Evolutionary conservation across 176 grass and related monocot genomes (phyloP), one percentile per base, ranked within the genome.

Genomic region (Phoenix dactylifera): DNA sequence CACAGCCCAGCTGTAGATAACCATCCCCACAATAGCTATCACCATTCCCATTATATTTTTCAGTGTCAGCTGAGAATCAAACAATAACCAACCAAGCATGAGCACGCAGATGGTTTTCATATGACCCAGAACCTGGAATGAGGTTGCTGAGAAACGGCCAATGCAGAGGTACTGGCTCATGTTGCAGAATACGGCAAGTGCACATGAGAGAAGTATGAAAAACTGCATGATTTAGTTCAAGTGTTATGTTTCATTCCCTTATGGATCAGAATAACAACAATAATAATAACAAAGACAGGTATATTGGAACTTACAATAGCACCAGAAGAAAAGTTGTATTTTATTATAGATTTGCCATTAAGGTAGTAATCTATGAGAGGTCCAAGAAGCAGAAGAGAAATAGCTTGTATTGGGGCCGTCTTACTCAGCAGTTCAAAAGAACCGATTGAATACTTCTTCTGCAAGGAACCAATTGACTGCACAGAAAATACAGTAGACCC

Each of bases 401-500:
- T 25, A 17, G 63, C 63, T 24, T 65, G 63, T 10, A 65, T 65
- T 28, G 63, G 63, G 24, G 63, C 63, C 17, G 63, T 65, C 51
- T 65, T 65, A 18, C 49, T 65, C 51, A 65, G 63, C 50, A 65
- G 63, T 22, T 65, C 63, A 65, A 65, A 65, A 28, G 63, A 65
- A 65, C 63, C 63, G 14, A 65, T 65, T 14, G 50, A 48, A 26
- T 65, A 65, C 50, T 65, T 65, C 25, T 65, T 65, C 48, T 65
- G 63, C 50, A 65, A 6, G n/a, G 63, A 65, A 14, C 63, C 63
- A 26, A 65, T 65, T 5, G 63, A 51, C 63, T 65, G 63, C 24
- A 52, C 25, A 26, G 24, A 18, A 65, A 17, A 10, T 52, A 25
- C 16, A 7, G n/a, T 10, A 62, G 10, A 44, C 7, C 10, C 35